A percentile compares a stretch with the other conserved stretches of the same genome.
phyloP scores from a whole-genome alignment of 2,329 filamentous ascomycete species.

The Fusarium scirpi region DNA sequence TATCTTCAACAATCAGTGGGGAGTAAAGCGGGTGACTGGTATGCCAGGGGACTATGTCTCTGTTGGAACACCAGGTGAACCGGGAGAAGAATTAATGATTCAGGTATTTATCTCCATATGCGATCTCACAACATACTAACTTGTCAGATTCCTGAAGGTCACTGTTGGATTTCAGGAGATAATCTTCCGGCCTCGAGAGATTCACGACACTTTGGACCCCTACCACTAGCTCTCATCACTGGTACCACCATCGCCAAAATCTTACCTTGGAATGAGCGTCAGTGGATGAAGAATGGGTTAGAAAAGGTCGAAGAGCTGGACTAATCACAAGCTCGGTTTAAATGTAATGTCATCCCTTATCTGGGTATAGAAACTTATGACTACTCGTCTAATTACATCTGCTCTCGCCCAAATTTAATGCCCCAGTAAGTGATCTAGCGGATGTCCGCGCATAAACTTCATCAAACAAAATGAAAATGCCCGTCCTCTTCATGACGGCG shows the following conservation, averaged over 20 bases:
- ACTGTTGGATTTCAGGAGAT: slow-evolving; percentile 92
- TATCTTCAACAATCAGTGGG: slow-evolving; percentile 68
- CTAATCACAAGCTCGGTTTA: slow-evolving; percentile 24
- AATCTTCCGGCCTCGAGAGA: slow-evolving; percentile 87
- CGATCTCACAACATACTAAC: slow-evolving; percentile 6
- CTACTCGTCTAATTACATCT: slow-evolving; percentile 53
- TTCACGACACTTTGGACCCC: slow-evolving; percentile 85
- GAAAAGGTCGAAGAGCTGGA: slow-evolving; percentile 47
- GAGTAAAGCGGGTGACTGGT: slow-evolving; percentile 83
- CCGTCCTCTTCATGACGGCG: slow-evolving; percentile 24
- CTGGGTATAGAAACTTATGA: slow-evolving; percentile 48
- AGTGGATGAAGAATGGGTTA: slow-evolving; percentile 62
- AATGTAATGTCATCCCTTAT: slow-evolving; percentile 45
- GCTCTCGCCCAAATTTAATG: slow-evolving; percentile 33
- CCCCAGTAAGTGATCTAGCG: slow-evolving; percentile 37
- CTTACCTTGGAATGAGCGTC: slow-evolving; percentile 63
- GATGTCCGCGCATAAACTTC: slow-evolving; percentile 51
- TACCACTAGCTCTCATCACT: slow-evolving; percentile 85
- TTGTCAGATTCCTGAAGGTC: slow-evolving; percentile 83
- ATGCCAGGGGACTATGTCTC: slow-evolving; percentile 82
- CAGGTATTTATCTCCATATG: slow-evolving; percentile 62
- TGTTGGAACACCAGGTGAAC: slow-evolving; percentile 68
- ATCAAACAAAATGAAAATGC: slow-evolving; percentile 48
- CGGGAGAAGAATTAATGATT: slow-evolving; percentile 67
- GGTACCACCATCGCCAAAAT: slow-evolving; percentile 82